Percentiles rank a stretch among this genome's conserved stretches.
phyloP scores from a whole-genome alignment of 2,329 filamentous ascomycete species.

The Aspergillus sp. region DNA sequence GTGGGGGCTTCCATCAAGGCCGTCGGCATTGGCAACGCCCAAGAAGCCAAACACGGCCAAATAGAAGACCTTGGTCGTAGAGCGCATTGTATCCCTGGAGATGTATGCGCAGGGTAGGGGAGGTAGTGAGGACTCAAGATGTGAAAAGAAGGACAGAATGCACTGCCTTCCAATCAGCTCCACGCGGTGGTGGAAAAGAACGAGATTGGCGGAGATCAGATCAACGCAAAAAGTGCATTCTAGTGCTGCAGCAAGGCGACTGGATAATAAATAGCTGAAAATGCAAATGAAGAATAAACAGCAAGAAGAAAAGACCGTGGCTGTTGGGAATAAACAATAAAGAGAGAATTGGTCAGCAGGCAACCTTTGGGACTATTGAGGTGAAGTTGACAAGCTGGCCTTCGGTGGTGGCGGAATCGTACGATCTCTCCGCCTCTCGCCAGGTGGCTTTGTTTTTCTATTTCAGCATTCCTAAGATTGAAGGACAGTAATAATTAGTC shows the following conservation, averaged over 20 bases:
- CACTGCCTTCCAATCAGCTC: background rate
- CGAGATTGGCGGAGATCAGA: too few relatives aligned
- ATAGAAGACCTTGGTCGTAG: constrained; percentile 54
- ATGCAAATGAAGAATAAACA: background rate
- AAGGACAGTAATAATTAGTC: too few relatives aligned
- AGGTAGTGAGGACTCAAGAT: background rate
- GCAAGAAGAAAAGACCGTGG: background rate
- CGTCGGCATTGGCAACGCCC: constrained; percentile 42
- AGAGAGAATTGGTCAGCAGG: background rate
- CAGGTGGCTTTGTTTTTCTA: background rate
- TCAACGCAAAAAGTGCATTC: too few relatives aligned
- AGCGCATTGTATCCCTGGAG: constrained; percentile 40
- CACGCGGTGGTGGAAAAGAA: too few relatives aligned
- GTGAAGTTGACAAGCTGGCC: constrained; percentile 24
- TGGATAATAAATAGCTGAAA: too few relatives aligned
- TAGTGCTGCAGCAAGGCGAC: too few relatives aligned
- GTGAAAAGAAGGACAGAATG: background rate
- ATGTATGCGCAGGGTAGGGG: too few relatives aligned
- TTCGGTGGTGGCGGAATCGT: constrained; percentile 10
- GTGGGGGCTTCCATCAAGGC: constrained; percentile 36
- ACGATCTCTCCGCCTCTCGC: too few relatives aligned
- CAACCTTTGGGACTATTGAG: background rate
- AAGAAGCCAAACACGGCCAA: constrained; percentile 59
- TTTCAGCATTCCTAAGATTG: background rate
- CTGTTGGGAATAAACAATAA: background rate